Percentiles rank a stretch among this genome's conserved stretches.
Evolutionary conservation across 345 rosid genomes (phyloP).

Genomic region (Zanthoxylum bungeanum): DNA sequence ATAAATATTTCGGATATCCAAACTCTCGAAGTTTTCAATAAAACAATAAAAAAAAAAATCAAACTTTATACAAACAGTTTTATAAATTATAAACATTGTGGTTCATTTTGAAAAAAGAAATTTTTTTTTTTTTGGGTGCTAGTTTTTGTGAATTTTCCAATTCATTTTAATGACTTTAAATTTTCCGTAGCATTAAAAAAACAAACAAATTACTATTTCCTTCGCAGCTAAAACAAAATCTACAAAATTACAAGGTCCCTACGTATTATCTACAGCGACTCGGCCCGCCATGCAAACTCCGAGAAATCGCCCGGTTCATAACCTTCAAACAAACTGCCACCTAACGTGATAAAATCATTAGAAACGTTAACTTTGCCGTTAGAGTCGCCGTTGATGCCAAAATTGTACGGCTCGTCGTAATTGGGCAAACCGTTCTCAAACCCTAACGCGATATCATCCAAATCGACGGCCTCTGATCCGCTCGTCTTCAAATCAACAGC

Average conservation of each 20-base stretch:
- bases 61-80: too few relatives aligned
- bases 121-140: too few relatives aligned
- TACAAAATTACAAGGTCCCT: not conserved
- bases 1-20: too few relatives aligned
- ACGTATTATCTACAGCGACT: constrained; percentile 35
- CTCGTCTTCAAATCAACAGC: constrained; percentile 26
- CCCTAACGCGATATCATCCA: constrained; percentile 32
- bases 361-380: constrained; percentile 6
- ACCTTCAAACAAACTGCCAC: constrained; percentile 56
- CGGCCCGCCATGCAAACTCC: constrained; percentile 49
- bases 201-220: not conserved
- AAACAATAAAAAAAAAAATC: too few relatives aligned
- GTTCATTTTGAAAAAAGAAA: too few relatives aligned
- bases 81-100: too few relatives aligned
- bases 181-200: not conserved
- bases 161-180: too few relatives aligned
- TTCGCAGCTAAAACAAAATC: not conserved
- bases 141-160: too few relatives aligned
- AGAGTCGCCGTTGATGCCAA: constrained; percentile 31
- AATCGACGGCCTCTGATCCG: constrained; percentile 29
- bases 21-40: too few relatives aligned
- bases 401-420: constrained; percentile 51
- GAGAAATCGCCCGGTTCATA: constrained; percentile 41
- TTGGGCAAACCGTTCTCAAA: constrained; percentile 39
- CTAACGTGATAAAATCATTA: constrained; percentile 50